Percentiles rank a stretch among this genome's conserved stretches.
These are phyloP conservation scores for Globisporangium heterothallicum DNA, from an alignment of 352 stramenopile species.

Conservation along the genomic window DNA sequence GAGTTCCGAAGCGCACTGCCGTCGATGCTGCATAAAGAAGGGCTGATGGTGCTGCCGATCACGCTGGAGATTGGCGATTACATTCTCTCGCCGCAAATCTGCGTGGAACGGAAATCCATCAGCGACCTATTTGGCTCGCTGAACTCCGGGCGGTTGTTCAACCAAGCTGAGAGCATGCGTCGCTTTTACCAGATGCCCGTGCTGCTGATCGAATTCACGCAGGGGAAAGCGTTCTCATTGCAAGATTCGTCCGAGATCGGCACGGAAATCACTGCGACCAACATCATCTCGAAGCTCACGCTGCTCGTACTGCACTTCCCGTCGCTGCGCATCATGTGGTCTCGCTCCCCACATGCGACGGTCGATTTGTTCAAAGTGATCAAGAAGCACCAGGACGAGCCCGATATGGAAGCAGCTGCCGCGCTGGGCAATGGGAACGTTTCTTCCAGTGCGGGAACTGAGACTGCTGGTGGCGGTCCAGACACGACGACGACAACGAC, in stretches of 20 bases:
- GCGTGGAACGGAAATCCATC: constrained; percentile 94
- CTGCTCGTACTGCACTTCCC: constrained; percentile 94
- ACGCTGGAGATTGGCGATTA: constrained; percentile 97
- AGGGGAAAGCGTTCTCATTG: constrained; percentile 84
- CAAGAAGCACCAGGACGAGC: constrained; percentile 81
- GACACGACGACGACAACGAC: constrained; percentile 28
- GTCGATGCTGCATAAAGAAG: constrained; percentile 95
- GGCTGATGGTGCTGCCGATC: constrained; percentile 90
- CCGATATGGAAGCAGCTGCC: constrained; percentile 68
- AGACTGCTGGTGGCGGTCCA: constrained; percentile 3
- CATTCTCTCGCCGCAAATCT: constrained; percentile 96
- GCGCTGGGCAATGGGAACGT: constrained; percentile 44
- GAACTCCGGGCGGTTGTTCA: constrained; percentile 93
- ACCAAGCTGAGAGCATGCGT: constrained; percentile 87
- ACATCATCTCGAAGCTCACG: constrained; percentile 94
- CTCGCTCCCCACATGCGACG: constrained; percentile 87
- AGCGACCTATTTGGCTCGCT: constrained; percentile 97
- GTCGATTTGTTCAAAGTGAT: constrained; percentile 82
- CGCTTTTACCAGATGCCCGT: constrained; percentile 85
- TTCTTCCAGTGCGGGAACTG: too few species aligned
- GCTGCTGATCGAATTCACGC: constrained; percentile 95
- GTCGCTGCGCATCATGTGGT: constrained; percentile 94
- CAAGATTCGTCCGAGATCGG: constrained; percentile 87
- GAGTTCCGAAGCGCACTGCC: constrained; percentile 96
- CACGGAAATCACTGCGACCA: constrained; percentile 89